A percentile compares a stretch with the other conserved stretches of the same genome.
Evolutionary conservation across 768 basidiomycete species (phyloP).

Genomic region (Leccinum obscurum): DNA sequence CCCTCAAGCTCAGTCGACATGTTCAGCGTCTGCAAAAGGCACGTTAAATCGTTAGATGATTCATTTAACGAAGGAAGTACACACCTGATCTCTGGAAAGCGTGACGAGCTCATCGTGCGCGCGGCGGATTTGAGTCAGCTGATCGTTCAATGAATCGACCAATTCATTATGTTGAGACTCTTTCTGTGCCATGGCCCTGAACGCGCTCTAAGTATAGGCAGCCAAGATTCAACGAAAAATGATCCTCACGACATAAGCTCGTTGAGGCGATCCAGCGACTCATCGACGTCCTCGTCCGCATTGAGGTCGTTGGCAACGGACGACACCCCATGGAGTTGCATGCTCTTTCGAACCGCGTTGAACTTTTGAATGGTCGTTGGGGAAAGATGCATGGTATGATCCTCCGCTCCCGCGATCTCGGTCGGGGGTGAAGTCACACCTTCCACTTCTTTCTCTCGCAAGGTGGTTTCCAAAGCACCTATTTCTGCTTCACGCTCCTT

Average conservation of each 20-base stretch:
- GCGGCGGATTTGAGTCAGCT: conserved; percentile 68
- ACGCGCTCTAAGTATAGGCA: conserved; percentile 11
- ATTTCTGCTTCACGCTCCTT: conserved; percentile 94
- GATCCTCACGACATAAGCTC: conserved; percentile 85
- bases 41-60: neutral
- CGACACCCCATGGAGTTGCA: conserved; percentile 50
- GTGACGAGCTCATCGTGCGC: conserved; percentile 82
- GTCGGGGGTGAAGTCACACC: neutral
- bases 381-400: conserved; percentile 48
- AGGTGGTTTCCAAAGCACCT: conserved; percentile 57
- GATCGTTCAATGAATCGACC: conserved; percentile 67
- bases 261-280: conserved; percentile 77
- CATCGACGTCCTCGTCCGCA: conserved; percentile 52
- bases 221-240: conserved; percentile 4
- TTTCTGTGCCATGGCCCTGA: conserved; percentile 95
- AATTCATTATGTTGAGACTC: conserved; percentile 85
- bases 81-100: conserved; percentile 83
- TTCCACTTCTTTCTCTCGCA: conserved; percentile 40
- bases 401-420: conserved; percentile 16
- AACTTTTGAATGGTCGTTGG: conserved; percentile 75
- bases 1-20: conserved; percentile 87
- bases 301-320: conserved; percentile 26
- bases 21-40: conserved; percentile 60
- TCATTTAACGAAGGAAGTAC: conserved; percentile 5
- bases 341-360: conserved; percentile 66